Base-by-base conservation (phyloP, 768 basidiomycete species). In the Psilocybe azurescens region DNA sequence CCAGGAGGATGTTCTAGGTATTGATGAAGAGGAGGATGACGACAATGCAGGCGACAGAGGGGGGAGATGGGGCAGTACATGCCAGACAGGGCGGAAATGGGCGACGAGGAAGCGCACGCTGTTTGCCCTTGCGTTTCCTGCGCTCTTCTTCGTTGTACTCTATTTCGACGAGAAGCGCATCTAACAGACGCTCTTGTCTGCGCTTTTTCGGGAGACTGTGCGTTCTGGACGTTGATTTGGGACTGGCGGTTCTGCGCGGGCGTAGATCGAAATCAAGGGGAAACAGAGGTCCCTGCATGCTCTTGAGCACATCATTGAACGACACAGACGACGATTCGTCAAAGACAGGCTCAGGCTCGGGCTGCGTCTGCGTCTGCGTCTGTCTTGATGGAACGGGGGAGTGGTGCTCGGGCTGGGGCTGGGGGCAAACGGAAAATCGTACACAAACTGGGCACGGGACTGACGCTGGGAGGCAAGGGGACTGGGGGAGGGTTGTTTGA, bases 231-330 rank as follows among this genome's bases (percentile, higher is more conserved):
- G 53, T 51, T 33, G 70, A 69, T 44, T 28, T 48, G 39, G 59
- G 60, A 52, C 60, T 67, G 5, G 57, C 39, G 41, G 39, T 61
- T 56, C 59, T 59, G 48, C 50, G 58, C 18, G 50, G 59, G 48
- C 74, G 56, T 68, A 77, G 67, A 66, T 75, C 54, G 38, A 69
- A 59, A 32, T 82, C 78, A 4, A 70, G 62, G 1, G 82, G 85
- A 65, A 89, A 89, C 18, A 89, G 75, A 4, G 79, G 76, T 4
- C 88, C 88, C 46, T 83, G 78, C 84, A 89, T 88, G 69, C 82
- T 81, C 49, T 70, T 70, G 48, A 86, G 72, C 53, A 89, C 87
- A 38, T 86, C 84, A 53, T 79, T 77, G 71, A 89, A 89, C 1
- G 83, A 72, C 10, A 89, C 81, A 6, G 78, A 66, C 20, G 77